Conservation (phyloP, 352 stramenopile genomes). For the Pythium folliculosum region DNA sequence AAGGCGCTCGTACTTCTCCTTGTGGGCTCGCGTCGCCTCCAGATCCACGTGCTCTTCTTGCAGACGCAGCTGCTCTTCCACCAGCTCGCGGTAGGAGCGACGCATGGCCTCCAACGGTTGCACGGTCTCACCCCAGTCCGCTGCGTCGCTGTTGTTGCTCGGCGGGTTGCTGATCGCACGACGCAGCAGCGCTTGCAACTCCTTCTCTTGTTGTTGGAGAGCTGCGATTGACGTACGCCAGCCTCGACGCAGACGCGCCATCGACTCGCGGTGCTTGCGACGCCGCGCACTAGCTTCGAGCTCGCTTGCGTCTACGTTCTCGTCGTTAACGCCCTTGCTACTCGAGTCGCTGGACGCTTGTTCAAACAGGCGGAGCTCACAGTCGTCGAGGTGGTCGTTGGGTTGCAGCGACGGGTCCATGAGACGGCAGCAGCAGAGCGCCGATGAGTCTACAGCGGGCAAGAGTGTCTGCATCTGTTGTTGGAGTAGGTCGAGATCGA, state of each 20-base stretch:
- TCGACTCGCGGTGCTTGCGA: conserved; percentile 19
- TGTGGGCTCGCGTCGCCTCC: background rate
- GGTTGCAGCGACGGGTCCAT: background rate
- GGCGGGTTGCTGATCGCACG: background rate
- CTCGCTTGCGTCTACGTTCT: background rate
- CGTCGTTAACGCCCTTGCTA: background rate
- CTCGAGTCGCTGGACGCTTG: background rate
- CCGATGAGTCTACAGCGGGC: background rate
- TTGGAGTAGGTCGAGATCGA: background rate
- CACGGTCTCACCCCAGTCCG: background rate
- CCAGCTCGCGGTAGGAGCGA: conserved; percentile 4
- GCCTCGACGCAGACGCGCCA: conserved; percentile 10
- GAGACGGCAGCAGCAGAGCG: background rate
- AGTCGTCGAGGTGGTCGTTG: conserved; percentile 5
- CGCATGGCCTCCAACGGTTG: background rate
- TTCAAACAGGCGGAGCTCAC: background rate
- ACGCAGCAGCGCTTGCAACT: background rate
- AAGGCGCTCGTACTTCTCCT: conserved; percentile 9
- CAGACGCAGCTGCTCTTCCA: conserved; percentile 9
- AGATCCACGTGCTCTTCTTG: background rate
- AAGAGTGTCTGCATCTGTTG: background rate
- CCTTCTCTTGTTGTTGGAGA: conserved; percentile 9
- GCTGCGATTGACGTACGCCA: conserved; percentile 1
- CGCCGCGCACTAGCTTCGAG: no score
- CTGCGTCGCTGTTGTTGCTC: background rate